phyloP scores from a whole-genome alignment of 257 asterid species.

The Fraxinus anomala region DNA sequence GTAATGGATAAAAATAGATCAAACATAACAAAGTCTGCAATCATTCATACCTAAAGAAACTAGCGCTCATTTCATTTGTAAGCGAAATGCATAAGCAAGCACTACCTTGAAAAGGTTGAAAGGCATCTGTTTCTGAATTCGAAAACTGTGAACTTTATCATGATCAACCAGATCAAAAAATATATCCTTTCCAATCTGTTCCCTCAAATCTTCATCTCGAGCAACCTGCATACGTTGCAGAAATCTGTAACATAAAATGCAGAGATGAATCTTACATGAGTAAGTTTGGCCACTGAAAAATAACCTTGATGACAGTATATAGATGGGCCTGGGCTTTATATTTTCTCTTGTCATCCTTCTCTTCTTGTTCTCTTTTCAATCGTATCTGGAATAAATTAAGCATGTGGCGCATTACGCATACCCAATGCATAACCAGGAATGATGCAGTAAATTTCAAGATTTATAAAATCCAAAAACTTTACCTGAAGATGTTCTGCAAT shows the following conservation, averaged over 20 bases:
- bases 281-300: constrained; percentile 7
- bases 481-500: constrained; percentile 72
- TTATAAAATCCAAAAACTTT: constrained; percentile 13
- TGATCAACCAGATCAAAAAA: constrained; percentile 97
- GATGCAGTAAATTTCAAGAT: neutral
- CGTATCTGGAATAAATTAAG: constrained; percentile 62
- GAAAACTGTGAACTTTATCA: constrained; percentile 89
- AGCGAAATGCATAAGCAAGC: constrained; percentile 18
- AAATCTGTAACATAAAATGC: constrained; percentile 21
- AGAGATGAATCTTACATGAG: constrained; percentile 13
- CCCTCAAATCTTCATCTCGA: constrained; percentile 87
- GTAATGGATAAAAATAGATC: neutral
- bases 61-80: constrained; percentile 14
- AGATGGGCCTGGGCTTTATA: constrained; percentile 96
- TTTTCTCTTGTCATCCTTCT: constrained; percentile 91
- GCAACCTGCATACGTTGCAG: constrained; percentile 69
- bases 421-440: neutral
- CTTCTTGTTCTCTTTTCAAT: constrained; percentile 96
- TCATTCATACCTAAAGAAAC: neutral
- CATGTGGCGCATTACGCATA: neutral
- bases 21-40: neutral
- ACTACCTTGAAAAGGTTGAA: constrained; percentile 88
- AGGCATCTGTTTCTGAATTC: constrained; percentile 85
- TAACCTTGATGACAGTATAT: constrained; percentile 91
- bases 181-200: constrained; percentile 90